A percentile compares a stretch with the other conserved stretches of the same genome.
Evolutionary conservation across 345 rosid species (phyloP).

Genomic region (Nephelium lappaceum): DNA sequence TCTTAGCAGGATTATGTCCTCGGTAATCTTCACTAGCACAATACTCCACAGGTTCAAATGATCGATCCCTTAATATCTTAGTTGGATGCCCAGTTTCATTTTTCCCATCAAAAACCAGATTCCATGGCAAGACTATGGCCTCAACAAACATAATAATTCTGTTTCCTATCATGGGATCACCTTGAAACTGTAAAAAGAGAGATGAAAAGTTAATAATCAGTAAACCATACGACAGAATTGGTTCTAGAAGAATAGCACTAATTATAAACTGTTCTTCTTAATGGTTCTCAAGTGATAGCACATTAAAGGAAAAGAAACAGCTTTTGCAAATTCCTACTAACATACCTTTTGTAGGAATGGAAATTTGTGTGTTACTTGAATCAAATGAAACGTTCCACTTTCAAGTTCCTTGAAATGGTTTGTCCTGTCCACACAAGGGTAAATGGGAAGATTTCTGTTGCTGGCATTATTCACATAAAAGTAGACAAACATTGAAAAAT

Average conservation of each 20-base stretch:
- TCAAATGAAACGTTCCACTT: constrained; percentile 60
- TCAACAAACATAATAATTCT: constrained; percentile 54
- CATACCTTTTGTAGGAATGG: constrained; percentile 56
- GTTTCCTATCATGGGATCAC: constrained; percentile 41
- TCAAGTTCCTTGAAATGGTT: constrained; percentile 43
- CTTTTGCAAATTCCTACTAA: constrained; percentile 1
- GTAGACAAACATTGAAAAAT: constrained; percentile 39
- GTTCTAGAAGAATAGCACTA: neutral
- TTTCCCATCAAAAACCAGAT: constrained; percentile 54
- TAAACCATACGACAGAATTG: neutral
- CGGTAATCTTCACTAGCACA: constrained; percentile 16
- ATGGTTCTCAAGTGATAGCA: constrained; percentile 3
- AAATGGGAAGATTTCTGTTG: constrained; percentile 39
- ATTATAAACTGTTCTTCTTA: neutral
- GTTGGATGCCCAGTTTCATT: constrained; percentile 35
- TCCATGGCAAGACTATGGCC: constrained; percentile 76
- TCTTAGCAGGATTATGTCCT: constrained; percentile 52
- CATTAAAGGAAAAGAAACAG: neutral
- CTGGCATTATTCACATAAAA: constrained; percentile 41
- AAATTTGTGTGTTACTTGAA: constrained; percentile 64
- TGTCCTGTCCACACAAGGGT: constrained; percentile 38
- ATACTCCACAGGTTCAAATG: constrained; percentile 10
- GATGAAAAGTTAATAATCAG: constrained; percentile 3
- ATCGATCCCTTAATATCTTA: constrained; percentile 25
- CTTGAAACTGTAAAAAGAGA: constrained; percentile 45